These are phyloP conservation scores for Balamuthia mandrillaris DNA, from an alignment of 208 protist species.

Conservation along the genomic window DNA sequence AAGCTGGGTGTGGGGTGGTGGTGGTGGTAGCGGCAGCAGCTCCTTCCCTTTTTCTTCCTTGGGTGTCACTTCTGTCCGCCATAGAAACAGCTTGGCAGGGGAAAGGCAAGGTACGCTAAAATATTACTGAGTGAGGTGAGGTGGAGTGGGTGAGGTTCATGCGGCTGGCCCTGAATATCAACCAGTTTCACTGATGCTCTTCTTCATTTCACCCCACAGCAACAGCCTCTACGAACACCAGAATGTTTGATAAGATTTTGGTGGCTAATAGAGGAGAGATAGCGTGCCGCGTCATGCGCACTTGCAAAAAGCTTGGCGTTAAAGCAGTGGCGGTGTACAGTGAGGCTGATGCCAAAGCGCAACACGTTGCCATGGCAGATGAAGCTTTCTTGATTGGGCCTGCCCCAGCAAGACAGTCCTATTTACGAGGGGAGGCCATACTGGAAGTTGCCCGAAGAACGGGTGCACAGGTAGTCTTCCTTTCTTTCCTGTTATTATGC, in stretches of 20 bases:
- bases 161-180: too few relatives aligned
- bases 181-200: too few relatives aligned
- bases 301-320: constrained; percentile 77
- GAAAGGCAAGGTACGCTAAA: too few relatives aligned
- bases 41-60: too few relatives aligned
- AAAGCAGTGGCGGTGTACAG: constrained; percentile 78
- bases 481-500: neutral
- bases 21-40: too few relatives aligned
- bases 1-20: too few relatives aligned
- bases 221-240: neutral
- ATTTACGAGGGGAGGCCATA: constrained; percentile 71
- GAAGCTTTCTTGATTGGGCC: constrained; percentile 64
- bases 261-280: constrained; percentile 83
- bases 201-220: too few relatives aligned
- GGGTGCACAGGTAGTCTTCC: constrained; percentile 51
- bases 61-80: too few relatives aligned
- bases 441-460: constrained; percentile 67
- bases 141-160: too few relatives aligned
- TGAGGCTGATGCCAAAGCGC: constrained; percentile 52
- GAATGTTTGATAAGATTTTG: constrained; percentile 70
- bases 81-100: too few relatives aligned
- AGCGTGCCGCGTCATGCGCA: constrained; percentile 79
- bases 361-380: constrained; percentile 67
- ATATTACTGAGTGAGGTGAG: too few relatives aligned
- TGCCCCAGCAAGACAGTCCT: constrained; percentile 60